phyloP scores from a whole-genome alignment of 129 eudicot genomes.

The Artemisia tridentata region DNA sequence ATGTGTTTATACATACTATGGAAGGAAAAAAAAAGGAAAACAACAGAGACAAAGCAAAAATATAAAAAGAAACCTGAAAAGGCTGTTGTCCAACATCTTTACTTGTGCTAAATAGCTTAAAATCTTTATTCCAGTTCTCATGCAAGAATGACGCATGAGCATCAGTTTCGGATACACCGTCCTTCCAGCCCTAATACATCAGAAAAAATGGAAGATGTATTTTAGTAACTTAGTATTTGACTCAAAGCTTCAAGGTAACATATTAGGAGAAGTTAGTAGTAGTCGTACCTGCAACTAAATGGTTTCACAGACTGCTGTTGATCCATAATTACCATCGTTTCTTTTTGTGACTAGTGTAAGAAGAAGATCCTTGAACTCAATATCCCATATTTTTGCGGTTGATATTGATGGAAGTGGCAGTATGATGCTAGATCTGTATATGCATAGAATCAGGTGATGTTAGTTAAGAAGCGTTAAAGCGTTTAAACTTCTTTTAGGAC shows the following conservation, averaged over 20 bases:
- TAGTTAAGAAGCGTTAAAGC: neutral
- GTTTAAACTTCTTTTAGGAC: neutral
- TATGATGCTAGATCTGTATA: constrained; percentile 68
- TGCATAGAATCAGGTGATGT: constrained; percentile 10
- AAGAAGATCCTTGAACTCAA: too few relatives aligned
- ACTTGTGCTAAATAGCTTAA: constrained; percentile 68
- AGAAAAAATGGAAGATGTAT: too few relatives aligned
- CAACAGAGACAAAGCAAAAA: neutral
- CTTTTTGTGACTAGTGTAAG: too few relatives aligned
- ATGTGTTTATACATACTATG: constrained; percentile 3
- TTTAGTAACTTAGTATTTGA: too few relatives aligned
- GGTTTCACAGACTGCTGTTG: too few relatives aligned
- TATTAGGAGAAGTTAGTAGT: too few relatives aligned
- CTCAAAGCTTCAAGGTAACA: too few relatives aligned
- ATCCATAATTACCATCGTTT: too few relatives aligned
- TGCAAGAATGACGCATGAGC: constrained; percentile 96
- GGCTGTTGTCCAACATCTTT: constrained; percentile 91
- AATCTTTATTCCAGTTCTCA: constrained; percentile 94
- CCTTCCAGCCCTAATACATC: constrained; percentile 80
- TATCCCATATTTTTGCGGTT: constrained; percentile 59
- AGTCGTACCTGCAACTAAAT: too few relatives aligned
- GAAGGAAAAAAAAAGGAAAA: neutral
- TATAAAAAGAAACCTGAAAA: constrained; percentile 56
- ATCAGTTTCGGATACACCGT: constrained; percentile 81
- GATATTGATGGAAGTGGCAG: constrained; percentile 61